Conservation (phyloP, 2,329 filamentous ascomycete genomes). For the Emmonsiellopsis sp. region DNA sequence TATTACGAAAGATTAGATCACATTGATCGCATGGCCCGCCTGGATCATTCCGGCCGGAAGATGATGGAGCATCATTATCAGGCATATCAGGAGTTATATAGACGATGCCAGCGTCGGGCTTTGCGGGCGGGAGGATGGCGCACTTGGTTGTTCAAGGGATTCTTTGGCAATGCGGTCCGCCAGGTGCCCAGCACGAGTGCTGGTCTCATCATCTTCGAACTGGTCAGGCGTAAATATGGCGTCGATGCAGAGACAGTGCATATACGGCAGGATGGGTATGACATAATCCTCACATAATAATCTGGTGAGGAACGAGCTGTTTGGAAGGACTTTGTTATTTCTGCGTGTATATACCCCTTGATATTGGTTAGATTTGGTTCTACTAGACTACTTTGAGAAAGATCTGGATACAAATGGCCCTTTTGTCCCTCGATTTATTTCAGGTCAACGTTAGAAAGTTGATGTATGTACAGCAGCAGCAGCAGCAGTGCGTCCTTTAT, state of each 20-base stretch:
- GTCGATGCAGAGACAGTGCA: constrained; percentile 43
- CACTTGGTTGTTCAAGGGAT: constrained; percentile 49
- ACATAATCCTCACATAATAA: constrained; percentile 47
- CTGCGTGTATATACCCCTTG: not conserved
- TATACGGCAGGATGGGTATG: constrained; percentile 52
- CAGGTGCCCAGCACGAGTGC: constrained; percentile 57
- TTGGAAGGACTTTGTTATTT: not conserved
- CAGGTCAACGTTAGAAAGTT: too few species aligned
- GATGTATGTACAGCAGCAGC: too few species aligned
- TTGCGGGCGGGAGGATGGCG: constrained; percentile 45
- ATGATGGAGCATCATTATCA: constrained; percentile 49
- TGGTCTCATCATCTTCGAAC: constrained; percentile 56
- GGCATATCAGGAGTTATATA: constrained; percentile 52
- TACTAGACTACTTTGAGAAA: not conserved
- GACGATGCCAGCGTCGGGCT: constrained; percentile 45
- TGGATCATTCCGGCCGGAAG: constrained; percentile 29
- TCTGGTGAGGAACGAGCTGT: not conserved
- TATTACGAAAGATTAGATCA: constrained; percentile 53
- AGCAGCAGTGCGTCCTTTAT: too few species aligned
- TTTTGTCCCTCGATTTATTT: too few species aligned
- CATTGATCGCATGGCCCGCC: constrained; percentile 45
- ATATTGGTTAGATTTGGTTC: not conserved
- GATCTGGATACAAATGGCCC: too few species aligned
- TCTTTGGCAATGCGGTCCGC: constrained; percentile 47
- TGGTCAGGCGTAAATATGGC: constrained; percentile 53